These are phyloP conservation scores for Suillus alpinus DNA, from an alignment of 768 basidiomycete species.

Conservation along the genomic window DNA sequence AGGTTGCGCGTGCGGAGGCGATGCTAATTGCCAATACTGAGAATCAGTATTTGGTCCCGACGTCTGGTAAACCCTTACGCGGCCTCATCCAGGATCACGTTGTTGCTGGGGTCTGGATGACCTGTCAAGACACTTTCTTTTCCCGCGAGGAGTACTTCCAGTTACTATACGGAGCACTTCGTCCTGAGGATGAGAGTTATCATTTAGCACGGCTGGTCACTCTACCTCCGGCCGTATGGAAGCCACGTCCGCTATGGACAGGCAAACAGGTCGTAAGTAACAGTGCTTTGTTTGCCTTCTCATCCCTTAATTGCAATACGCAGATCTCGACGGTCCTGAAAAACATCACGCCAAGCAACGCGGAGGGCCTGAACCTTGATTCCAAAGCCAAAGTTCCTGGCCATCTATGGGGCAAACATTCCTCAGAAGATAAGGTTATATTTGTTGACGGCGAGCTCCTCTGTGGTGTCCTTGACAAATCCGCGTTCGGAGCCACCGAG, in stretches of 20 bases:
- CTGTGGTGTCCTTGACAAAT: conserved; percentile 94
- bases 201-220: conserved; percentile 64
- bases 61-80: conserved; percentile 95
- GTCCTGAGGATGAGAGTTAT: conserved; percentile 77
- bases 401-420: conserved; percentile 77
- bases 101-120: conserved; percentile 99
- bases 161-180: conserved; percentile 88
- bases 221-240: conserved; percentile 90
- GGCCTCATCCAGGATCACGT: conserved; percentile 99
- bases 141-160: conserved; percentile 95
- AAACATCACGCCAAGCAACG: conserved; percentile 82
- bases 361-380: conserved; percentile 79
- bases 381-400: conserved; percentile 90
- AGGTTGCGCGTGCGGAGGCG: conserved; percentile 92
- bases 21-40: conserved; percentile 95
- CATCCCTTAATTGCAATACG: conserved; percentile 4
- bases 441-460: conserved; percentile 93
- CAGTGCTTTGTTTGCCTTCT: background rate
- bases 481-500: conserved; percentile 93
- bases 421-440: conserved; percentile 79
- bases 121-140: conserved; percentile 92
- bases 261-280: conserved; percentile 89
- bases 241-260: conserved; percentile 90
- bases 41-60: conserved; percentile 98
- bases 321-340: conserved; percentile 92